Base-by-base conservation (phyloP, 148 eudicot species). In the Silene conica region DNA sequence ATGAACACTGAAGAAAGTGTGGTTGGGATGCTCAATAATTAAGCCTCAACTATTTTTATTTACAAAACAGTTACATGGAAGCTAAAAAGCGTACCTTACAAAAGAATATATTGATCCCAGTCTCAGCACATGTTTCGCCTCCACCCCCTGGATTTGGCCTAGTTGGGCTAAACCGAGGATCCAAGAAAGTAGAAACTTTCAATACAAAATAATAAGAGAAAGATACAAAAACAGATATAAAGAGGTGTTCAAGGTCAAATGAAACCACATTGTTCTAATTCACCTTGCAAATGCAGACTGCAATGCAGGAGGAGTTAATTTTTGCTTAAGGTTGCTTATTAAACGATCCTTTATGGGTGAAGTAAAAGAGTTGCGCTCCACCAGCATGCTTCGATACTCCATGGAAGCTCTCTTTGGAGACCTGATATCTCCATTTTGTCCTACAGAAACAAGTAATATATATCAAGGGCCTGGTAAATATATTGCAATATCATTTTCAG, bases 91-190 rank as follows among this genome's bases (percentile, higher is more conserved):
- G 4, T 85, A 96, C 99, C 99, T 96, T 96, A 67, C 86, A 79
- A 77, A 96, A 89, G 82, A 92, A 88, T 57, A 92, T 83, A 78
- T 79, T 92, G 72, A 96, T 85, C 73, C 94, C 92, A 56, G 94
- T 88, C 85, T 96, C 99, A 59, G 99, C 99, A 81, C 97, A 96
- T 26, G 96, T 92, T 88, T 90, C 99, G 63, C 97, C 99, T 86
- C 91, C 97, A 79, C 92, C 97, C 67, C 91, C 91, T 13, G 95
- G 96, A 86, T 81, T 90, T 71, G 87, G 88, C 80, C 97, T 84
- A 61, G 87, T 81, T 67, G 99, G 99, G 81, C 99, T 96, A 85
- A 74, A 76, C 71, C 66, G 65, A 69, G 43, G 56, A 55, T 48
- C 71, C 74, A 69, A 7, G 28, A 64, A 38, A 14, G 72, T 56